Evolutionary conservation across 2,329 filamentous ascomycete species (phyloP), one percentile per base, ranked within the genome.

Genomic region (Trichocomaceae sp.): DNA sequence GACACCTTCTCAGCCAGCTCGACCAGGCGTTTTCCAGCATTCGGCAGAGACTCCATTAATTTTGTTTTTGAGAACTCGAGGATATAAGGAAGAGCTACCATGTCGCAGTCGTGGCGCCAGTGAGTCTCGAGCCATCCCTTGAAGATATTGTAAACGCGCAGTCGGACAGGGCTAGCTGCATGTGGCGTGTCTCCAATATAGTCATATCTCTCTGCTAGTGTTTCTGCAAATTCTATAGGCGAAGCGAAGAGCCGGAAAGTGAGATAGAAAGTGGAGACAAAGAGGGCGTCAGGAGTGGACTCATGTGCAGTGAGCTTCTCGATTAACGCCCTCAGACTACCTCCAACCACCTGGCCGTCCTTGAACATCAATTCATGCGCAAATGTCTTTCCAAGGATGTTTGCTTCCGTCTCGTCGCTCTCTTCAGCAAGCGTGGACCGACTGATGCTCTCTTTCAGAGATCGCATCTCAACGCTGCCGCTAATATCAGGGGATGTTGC

Each of bases 41-140:
- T 84, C 15, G 90, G 88, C 37, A 96, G 75, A 6, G 85, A 78
- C 1, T 78, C 70, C 49, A 78, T 77, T 7, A 99, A 78, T 60
- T 86, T 86, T 47, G 81, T 80, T 61, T 86, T 83, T 2, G 92
- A 90, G 70, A 99, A 99, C 1, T 83, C 77, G 33, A 86, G 78
- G 59, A 99, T 95, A 48, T 87, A 76, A 0, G 80, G 77, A 8
- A 99, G 77, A 1, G 91, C 90, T 12, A 83, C 80, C 52, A 83
- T 82, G 67, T 99, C 93, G 10, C 85, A 84, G 57, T 90, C 83
- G 59, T 89, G 83, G 47, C 87, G 84, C 92, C 93, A 99, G 71
- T 99, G 90, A 6, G 88, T 93, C 74, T 97, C 93, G 19, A 99
- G 77, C 93, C 93, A 99, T 42, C 88, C 88, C 72, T 99, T 99